These are phyloP conservation scores for Calonectria pseudoturangicola DNA, from an alignment of 2,329 filamentous ascomycete genomes.

Conservation along the genomic window DNA sequence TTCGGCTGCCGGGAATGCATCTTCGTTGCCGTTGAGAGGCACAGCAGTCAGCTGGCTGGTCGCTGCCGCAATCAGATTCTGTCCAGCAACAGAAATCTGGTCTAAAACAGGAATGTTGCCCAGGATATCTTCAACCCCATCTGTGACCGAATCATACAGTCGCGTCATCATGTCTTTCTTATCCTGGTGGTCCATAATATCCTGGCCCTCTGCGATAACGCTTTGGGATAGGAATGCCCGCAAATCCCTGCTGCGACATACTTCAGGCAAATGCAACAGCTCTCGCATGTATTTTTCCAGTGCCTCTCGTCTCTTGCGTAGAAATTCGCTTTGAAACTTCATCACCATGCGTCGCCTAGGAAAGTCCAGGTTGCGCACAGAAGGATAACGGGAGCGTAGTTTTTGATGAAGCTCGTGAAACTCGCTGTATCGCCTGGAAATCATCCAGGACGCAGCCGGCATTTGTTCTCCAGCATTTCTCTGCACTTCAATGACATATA, in stretches of 20 bases:
- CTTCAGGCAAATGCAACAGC: constrained; percentile 90
- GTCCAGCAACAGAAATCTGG: constrained; percentile 92
- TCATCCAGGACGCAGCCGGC: constrained; percentile 95
- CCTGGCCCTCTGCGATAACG: constrained; percentile 80
- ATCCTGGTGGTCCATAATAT: constrained; percentile 74
- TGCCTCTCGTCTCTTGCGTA: constrained; percentile 89
- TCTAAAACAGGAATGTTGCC: constrained; percentile 97
- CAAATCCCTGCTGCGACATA: constrained; percentile 94
- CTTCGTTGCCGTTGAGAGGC: constrained; percentile 71
- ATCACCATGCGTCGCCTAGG: constrained; percentile 93
- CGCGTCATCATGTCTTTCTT: constrained; percentile 93
- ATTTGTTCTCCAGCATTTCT: constrained; percentile 95
- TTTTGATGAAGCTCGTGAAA: constrained; percentile 97
- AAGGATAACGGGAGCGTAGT: constrained; percentile 88
- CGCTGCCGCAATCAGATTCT: constrained; percentile 89
- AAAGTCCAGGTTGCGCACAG: constrained; percentile 92
- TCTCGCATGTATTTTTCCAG: constrained; percentile 90
- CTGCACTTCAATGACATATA: constrained; percentile 95
- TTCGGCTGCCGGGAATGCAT: constrained; percentile 77
- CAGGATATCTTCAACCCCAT: constrained; percentile 98
- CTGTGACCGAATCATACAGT: constrained; percentile 96
- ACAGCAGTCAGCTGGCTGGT: constrained; percentile 77
- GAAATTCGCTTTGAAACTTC: constrained; percentile 96
- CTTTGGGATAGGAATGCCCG: constrained; percentile 94
- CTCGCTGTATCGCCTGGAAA: constrained; percentile 95